Evolutionary conservation across 2,329 filamentous ascomycete species (phyloP), one percentile per base, ranked within the genome.

Genomic region (Botrytis paeoniae): DNA sequence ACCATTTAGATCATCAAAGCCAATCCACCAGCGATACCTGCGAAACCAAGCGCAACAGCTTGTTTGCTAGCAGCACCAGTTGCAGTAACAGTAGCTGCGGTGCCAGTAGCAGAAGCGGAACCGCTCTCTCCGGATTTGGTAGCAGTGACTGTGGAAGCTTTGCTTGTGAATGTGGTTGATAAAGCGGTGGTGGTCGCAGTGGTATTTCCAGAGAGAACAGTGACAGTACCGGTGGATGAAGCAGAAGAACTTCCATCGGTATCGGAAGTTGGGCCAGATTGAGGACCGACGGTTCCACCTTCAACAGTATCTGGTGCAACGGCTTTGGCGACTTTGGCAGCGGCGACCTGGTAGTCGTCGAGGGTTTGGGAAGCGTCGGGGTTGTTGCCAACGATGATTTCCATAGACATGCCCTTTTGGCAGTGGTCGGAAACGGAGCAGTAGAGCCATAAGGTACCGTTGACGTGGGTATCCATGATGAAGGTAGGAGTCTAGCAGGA

Each of bases 391-490:
- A 81, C 79, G 5, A 59, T 20, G 4, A 69, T 32, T n/a, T 39
- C 12, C 79, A 80, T 78, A 7, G 75, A 74, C 80, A 81, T 81
- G 8, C 80, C 80, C 12, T 70, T 73, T 73, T 94, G 88, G 82
- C 93, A 96, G 83, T 96, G 93, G 79, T 86, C 88, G 62, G 81
- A 89, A 81, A 94, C 91, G 32, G 89, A 89, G 84, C 93, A 95
- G 86, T 92, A 95, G 76, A 93, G 84, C 92, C 93, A 96, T 75
- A 95, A 85, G 45, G 93, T 92, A 71, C 86, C 90, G 66, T 86
- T 88, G 82, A 89, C 85, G 79, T 90, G 91, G 81, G 95, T 84
- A 81, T 86, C 86, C 78, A 95, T 84, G 73, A 91, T 93, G 83
- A 90, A 96, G 70, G 89, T 90, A 48, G 91, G 88, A 74, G 89